Base-by-base conservation (phyloP, 2,329 filamentous ascomycete genomes). In the Fusarium sp. region DNA sequence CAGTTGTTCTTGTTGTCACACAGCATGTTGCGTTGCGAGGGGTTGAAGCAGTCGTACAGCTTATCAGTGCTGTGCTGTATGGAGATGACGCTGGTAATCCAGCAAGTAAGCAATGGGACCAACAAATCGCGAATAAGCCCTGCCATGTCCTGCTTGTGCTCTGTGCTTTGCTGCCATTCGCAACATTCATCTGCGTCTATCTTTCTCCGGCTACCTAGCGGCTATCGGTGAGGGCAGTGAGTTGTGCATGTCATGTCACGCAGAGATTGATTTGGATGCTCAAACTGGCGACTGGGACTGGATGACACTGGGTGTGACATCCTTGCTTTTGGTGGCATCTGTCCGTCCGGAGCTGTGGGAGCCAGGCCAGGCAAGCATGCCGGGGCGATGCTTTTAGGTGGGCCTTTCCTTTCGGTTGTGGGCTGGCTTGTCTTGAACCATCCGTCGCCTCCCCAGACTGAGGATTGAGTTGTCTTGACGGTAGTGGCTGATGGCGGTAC, bases 231-330 rank as follows among this genome's bases (percentile, higher is more conserved):
- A 65, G 48, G 30, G 58, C 40, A 71, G 70, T 57, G 56, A 65
- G 54, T 64, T 72, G 67, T 70, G 72, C 73, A 74, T 74, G 63
- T 69, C 70, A 72, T 70, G 72, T 74, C 69, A 74, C 70, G 72
- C 72, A 71, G 67, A 69, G 62, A 70, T 44, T 25, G 58, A 57
- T 47, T 46, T 71, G 64, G 62, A 70, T 67, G 66, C 38, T 45
- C 59, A 64, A 44, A 52, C 48, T 41, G 46, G 38, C 49, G 34
- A 53, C 49, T 20, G 18, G 32, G 53, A 65, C 52, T 53, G 60
- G 59, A 68, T 62, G 67, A 56, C 47, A 71, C 46, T 71, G 60
- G 64, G 68, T 71, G 68, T 65, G 64, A 48, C 56, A 71, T 62
- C 68, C 59, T 62, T 71, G 68, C 60, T 58, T 61, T 40, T 40